Evolutionary conservation across 2,329 filamentous ascomycete genomes (phyloP), one percentile per base, ranked within the genome.

Genomic region (Aspergillus spinulosporus): DNA sequence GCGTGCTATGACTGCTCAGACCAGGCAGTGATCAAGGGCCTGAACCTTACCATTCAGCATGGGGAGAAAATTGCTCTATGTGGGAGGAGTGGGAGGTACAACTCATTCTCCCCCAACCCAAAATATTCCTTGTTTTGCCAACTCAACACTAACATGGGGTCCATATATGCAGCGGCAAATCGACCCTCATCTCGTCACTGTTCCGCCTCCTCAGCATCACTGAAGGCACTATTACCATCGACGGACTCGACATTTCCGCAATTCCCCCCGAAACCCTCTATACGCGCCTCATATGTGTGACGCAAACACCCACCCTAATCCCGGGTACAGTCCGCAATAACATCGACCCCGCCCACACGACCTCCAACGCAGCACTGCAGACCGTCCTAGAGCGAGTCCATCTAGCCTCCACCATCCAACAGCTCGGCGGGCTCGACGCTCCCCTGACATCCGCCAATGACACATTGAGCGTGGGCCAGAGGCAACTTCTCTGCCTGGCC

Each of bases 1-100:
- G 57, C 57, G 6, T 14, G n/a, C 2, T 56, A 59, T 15, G 31
- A 14, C 46, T 49, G 21, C 14, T 15, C 15, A 14, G 2, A 2
- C 5, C 39, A 15, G 5, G 3, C n/a, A 15, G 15, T 42, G n/a
- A 15, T 42, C 14, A 42, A 6, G 6, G n/a, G 21, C 12, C n/a
- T 55, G 11, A 48, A 21, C 12, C 52, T 55, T 3, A 36, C 37
- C 3, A 55, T 55, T 21, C 12, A n/a, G 5, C 28, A 47, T 0
- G 58, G 58, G 2, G 37, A 60, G 21, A 62, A 59, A 8, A 53
- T 62, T 26, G 59, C 52, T 14, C 53, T 60, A 6, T 61, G 61
- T 36, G 59, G 59, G 8, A 42, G 37, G 53, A 59, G 54, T 1
- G 60, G 61, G 45, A 62, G 62, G 51, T 47, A 48, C n/a, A 14